Evolutionary conservation across 2,329 filamentous ascomycete species (phyloP), one percentile per base, ranked within the genome.

Genomic region (Pseudogymnoascus sp.): DNA sequence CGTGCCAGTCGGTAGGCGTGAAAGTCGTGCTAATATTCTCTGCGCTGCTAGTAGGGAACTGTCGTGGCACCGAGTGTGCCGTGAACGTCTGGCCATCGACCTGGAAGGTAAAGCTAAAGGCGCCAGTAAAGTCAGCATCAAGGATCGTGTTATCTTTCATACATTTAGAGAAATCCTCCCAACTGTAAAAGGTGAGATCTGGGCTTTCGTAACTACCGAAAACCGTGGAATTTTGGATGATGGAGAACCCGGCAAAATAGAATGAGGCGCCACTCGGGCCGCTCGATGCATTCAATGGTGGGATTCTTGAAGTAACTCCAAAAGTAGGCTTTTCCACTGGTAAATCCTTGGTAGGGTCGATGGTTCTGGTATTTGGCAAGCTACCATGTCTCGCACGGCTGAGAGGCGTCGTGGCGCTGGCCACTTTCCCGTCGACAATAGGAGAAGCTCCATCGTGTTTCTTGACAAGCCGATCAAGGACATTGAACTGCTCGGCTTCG

Each of bases 21-120:
- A 87, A 87, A 39, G 75, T 81, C 16, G 84, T 87, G 71, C 84
- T 83, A 67, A 87, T 87, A 60, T 81, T 83, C 63, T 87, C 83
- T 19, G 80, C 75, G 67, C 81, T 86, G 63, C 73, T 79, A 64
- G 78, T 78, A 39, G 75, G n/a, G 49, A 60, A 62, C 16, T 33
- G 61, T 33, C 41, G 37, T 29, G 49, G 49, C 19, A 35, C 19
- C 26, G 60, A 49, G 26, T 49, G 60, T 14, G 60, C 35, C 10
- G 60, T 61, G 38, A 14, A 62, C 23, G 29, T 41, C 23, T 63
- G n/a, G 26, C 23, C 60, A 16, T 58, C 62, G 12, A 55, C 60
- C 6, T 52, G 26, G 58, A 45, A 61, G 12, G 21, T 35, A 39
- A 63, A 63, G 62, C 55, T 61, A 37, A 39, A 33, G 38, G 31